Conservation (phyloP, 2,329 filamentous ascomycete species). For the Dissoconium aciculare region DNA sequence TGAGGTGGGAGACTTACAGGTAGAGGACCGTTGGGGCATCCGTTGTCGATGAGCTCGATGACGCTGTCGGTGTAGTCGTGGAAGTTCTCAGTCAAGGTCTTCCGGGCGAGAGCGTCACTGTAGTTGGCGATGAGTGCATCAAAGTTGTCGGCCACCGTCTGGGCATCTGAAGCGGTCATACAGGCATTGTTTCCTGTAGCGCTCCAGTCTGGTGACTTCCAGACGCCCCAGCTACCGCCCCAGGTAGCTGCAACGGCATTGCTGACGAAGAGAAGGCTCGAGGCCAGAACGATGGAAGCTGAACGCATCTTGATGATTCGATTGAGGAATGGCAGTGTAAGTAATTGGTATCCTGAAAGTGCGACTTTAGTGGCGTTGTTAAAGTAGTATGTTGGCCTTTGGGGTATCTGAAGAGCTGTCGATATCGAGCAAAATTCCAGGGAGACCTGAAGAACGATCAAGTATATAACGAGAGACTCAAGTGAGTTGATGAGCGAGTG, state of each 20-base stretch:
- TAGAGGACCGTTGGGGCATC: slow-evolving; percentile 15
- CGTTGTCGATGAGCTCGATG: slow-evolving; percentile 22
- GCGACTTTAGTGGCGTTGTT: too few relatives aligned
- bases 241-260: slow-evolving; percentile 6
- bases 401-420: too few relatives aligned
- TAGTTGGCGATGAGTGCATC: slow-evolving; percentile 21
- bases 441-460: too few relatives aligned
- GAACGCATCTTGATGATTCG: slow-evolving; percentile 13
- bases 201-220: slow-evolving; percentile 10
- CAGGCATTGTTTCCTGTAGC: slow-evolving; percentile 12
- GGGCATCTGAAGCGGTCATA: slow-evolving; percentile 14
- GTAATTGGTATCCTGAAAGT: too few relatives aligned
- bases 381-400: too few relatives aligned
- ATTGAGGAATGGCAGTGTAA: too few relatives aligned
- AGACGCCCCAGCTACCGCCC: slow-evolving; percentile 5
- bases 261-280: slow-evolving; percentile 6
- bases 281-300: slow-evolving; percentile 10
- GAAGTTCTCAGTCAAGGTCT: slow-evolving; percentile 18
- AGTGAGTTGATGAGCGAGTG: too few relatives aligned
- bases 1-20: slow-evolving; percentile 11
- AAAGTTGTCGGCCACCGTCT: slow-evolving; percentile 19
- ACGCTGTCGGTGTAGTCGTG: slow-evolving; percentile 23
- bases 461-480: too few relatives aligned
- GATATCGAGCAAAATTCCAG: too few relatives aligned
- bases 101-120: slow-evolving; percentile 16